These are phyloP conservation scores for Dittrichia graveolens DNA, from an alignment of 129 eudicot genomes.

Conservation along the genomic window DNA sequence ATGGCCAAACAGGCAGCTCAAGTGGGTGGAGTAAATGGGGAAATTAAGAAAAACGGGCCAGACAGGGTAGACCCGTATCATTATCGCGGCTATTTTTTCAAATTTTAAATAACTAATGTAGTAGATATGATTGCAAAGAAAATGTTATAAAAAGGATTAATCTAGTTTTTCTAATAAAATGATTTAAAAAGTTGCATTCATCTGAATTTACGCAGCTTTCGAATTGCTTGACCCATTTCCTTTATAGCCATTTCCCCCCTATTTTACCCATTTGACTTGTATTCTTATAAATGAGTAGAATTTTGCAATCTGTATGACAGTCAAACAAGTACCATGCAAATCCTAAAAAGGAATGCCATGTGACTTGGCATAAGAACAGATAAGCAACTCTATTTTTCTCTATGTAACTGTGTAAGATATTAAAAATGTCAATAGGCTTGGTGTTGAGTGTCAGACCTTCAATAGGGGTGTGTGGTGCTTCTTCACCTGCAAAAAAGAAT, in stretches of 20 bases:
- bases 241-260: no score
- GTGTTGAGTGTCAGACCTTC: slow-evolving; percentile 60
- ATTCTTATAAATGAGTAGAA: no score
- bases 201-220: background rate
- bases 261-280: background rate
- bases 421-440: slow-evolving; percentile 7
- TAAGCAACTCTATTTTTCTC: background rate
- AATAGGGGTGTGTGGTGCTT: slow-evolving; percentile 85
- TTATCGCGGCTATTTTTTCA: no score
- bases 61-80: no score
- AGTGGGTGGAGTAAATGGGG: background rate
- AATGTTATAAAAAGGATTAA: background rate
- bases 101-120: background rate
- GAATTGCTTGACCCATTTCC: background rate
- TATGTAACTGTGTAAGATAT: background rate
- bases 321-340: no score
- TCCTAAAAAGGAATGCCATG: slow-evolving; percentile 8
- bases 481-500: slow-evolving; percentile 63
- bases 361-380: slow-evolving; percentile 5
- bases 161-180: background rate
- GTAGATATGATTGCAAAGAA: background rate
- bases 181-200: background rate
- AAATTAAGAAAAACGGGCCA: background rate
- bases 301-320: no score
- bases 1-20: background rate